Evolutionary conservation across 768 basidiomycete species (phyloP).

Genomic region (Kondoa subrosea): DNA sequence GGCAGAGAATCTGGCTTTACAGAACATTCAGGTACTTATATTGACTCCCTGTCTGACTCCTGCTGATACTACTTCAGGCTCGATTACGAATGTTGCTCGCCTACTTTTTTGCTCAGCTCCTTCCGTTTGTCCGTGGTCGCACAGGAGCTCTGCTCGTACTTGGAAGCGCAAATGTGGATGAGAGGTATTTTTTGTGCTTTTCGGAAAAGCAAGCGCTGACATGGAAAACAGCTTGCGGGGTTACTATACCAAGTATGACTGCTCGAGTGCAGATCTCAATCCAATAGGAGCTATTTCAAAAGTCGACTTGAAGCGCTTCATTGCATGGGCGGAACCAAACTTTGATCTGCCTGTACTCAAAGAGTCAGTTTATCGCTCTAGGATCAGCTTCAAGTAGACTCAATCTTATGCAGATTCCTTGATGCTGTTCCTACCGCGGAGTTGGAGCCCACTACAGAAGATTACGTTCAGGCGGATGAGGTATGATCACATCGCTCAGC

Average conservation of each 20-base stretch:
- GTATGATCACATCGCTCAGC: no score
- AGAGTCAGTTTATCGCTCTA: constrained; percentile 44
- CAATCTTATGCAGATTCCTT: constrained; percentile 49
- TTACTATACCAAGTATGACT: constrained; percentile 96
- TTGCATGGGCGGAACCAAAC: constrained; percentile 56
- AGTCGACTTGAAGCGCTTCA: constrained; percentile 90
- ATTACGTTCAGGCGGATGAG: constrained; percentile 91
- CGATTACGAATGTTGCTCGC: constrained; percentile 83
- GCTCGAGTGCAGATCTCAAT: constrained; percentile 85
- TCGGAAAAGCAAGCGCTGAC: neutral
- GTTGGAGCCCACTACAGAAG: constrained; percentile 82
- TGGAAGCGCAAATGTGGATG: constrained; percentile 97
- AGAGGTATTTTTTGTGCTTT: constrained; percentile 47
- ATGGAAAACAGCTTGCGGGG: constrained; percentile 55
- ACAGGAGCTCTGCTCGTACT: constrained; percentile 75
- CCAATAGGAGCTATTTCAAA: constrained; percentile 97
- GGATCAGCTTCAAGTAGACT: neutral
- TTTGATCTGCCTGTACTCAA: constrained; percentile 73
- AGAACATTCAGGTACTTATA: constrained; percentile 73
- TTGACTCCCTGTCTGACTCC: no score
- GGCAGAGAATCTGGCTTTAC: constrained; percentile 87
- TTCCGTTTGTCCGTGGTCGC: constrained; percentile 77
- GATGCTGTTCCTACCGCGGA: constrained; percentile 88
- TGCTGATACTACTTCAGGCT: constrained; percentile 40
- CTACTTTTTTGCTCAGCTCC: constrained; percentile 83